Conservation (phyloP, 2,329 filamentous ascomycete species). For the Tolypocladium guangdongense region DNA sequence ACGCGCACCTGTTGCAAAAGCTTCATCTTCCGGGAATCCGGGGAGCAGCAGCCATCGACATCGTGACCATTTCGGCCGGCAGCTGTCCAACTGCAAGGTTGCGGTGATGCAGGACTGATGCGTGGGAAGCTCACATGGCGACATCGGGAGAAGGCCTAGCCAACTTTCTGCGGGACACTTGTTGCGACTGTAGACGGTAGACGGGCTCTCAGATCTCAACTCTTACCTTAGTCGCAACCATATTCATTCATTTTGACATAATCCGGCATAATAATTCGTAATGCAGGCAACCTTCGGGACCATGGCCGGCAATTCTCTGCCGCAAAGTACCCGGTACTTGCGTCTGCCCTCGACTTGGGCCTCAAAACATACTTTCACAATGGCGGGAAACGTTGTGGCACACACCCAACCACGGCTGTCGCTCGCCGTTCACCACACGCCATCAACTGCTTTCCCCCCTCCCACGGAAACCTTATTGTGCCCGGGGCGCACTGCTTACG, state of each 20-base stretch:
- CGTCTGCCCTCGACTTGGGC: background rate
- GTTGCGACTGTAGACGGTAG: background rate
- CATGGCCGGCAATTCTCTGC: background rate
- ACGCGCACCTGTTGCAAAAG: background rate
- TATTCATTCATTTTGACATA: background rate
- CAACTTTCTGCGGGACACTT: fast-evolving
- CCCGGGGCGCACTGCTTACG: background rate
- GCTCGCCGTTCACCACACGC: background rate
- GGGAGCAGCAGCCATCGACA: background rate
- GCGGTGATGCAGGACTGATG: background rate
- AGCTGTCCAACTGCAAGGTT: background rate
- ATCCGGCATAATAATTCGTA: background rate
- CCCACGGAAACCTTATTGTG: background rate
- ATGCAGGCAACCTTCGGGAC: background rate
- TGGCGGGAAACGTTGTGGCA: background rate
- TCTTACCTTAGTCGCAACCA: background rate
- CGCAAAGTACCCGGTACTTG: background rate
- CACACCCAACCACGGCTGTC: background rate
- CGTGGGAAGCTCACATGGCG: background rate
- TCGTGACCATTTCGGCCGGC: background rate
- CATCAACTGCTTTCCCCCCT: background rate
- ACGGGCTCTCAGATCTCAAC: background rate
- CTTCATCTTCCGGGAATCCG: background rate
- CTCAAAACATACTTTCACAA: background rate
- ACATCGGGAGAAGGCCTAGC: background rate